Conservation (phyloP, 768 basidiomycete species). For the Mycena capillaripes region DNA sequence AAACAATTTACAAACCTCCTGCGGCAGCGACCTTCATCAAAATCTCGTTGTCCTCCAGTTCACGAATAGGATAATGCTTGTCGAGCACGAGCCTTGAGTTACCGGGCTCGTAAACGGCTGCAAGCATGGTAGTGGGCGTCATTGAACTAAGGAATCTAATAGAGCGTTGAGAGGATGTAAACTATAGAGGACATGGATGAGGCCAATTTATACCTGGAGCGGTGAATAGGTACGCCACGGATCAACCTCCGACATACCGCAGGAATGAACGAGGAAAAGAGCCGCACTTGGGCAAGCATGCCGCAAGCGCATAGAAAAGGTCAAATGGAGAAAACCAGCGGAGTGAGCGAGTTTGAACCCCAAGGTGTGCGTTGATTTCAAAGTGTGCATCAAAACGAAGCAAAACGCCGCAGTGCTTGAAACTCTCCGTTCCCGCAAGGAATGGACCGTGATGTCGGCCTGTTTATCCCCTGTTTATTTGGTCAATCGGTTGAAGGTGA, state of each 20-base stretch:
- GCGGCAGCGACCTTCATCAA: slow-evolving; percentile 36
- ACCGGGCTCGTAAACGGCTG: slow-evolving; percentile 25
- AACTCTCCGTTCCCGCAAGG: too few relatives aligned
- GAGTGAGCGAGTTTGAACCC: not conserved
- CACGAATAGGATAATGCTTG: slow-evolving; percentile 28
- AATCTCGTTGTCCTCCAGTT: slow-evolving; percentile 32
- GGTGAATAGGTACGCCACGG: not conserved
- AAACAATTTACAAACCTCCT: slow-evolving; percentile 2
- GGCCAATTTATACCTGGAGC: not conserved
- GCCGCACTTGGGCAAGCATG: not conserved
- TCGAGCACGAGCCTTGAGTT: slow-evolving; percentile 31
- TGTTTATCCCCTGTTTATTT: too few relatives aligned
- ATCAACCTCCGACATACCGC: not conserved
- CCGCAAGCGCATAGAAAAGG: not conserved
- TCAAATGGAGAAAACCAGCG: not conserved
- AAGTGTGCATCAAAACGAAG: too few relatives aligned
- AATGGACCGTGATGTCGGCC: too few relatives aligned
- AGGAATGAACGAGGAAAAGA: not conserved
- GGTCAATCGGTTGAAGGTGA: too few relatives aligned
- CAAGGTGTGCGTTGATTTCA: too few relatives aligned
- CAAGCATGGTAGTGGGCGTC: slow-evolving; percentile 33
- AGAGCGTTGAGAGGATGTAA: not conserved
- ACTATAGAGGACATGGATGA: not conserved
- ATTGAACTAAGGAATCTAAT: not conserved
- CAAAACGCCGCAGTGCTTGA: too few relatives aligned